Evolutionary conservation across 2,329 filamentous ascomycete species (phyloP), one percentile per base, ranked within the genome.

Genomic region (Huntiella moniliformis): DNA sequence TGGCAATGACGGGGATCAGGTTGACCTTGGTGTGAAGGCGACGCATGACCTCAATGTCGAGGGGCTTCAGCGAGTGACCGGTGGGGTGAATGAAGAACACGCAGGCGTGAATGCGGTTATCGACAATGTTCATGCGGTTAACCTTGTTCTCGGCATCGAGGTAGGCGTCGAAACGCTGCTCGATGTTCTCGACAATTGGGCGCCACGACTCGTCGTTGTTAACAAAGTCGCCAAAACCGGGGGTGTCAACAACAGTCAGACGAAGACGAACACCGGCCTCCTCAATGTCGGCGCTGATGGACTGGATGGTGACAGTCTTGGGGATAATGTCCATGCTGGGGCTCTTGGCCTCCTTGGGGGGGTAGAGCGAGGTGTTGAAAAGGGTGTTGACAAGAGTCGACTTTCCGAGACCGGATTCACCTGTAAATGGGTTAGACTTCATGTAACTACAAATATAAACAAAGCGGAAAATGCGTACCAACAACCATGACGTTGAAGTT

Each of bases 401-500:
- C 74, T 98, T 98, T 72, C 91, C 91, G 55, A 98, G 77, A 55
- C 91, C 91, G 61, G 91, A 98, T 79, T 98, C 91, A 75, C 91
- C 91, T 96, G 55, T 16, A 38, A 4, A 12, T 18, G 28, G 8
- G 40, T n/a, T n/a, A 16, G 40, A 35, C 22, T 28, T 28, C 2
- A 28, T 28, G 22, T 28, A 28, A 28, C 6, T 7, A 50, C 38
- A 40, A 50, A 42, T 28, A 22, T 22, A 18, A 6, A 31, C 10
- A 4, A 11, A 18, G 13, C 18, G 33, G 13, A 3, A 34, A 37
- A n/a, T 18, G 79, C 87, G 60, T 73, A 96, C 91, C 91, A 67
- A 98, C 91, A 66, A 98, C 91, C 91, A 98, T 98, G 56, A 98
- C 91, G 63, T 98, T 98, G 74, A 98, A 98, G 76, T 96, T 98